phyloP scores from a whole-genome alignment of 257 asterid genomes.

The Solanum lignicaule region DNA sequence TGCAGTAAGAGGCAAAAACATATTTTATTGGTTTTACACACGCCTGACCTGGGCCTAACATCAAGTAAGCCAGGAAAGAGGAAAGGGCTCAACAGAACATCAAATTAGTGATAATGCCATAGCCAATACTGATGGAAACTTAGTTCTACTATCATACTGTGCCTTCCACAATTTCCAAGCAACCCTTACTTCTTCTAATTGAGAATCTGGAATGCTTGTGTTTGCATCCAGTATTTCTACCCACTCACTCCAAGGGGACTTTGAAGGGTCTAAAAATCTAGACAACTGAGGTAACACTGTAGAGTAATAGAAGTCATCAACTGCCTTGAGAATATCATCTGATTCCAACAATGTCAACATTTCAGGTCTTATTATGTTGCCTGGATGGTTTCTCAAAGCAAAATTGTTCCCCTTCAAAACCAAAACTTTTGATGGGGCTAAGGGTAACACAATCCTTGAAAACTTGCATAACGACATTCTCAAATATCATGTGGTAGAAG shows the following conservation, averaged over 20 bases:
- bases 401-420: constrained; percentile 66
- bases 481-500: constrained; percentile 67
- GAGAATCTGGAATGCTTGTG: constrained; percentile 61
- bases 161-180: constrained; percentile 66
- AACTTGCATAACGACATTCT: constrained; percentile 58
- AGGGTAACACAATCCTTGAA: constrained; percentile 75
- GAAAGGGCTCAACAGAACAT: neutral
- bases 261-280: constrained; percentile 48
- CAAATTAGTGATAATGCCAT: neutral
- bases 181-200: constrained; percentile 52
- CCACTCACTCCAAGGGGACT: constrained; percentile 80
- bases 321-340: constrained; percentile 51
- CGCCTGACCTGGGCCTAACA: neutral
- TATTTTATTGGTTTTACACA: neutral
- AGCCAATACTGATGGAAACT: constrained; percentile 14
- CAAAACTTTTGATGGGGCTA: constrained; percentile 90
- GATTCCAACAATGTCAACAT: constrained; percentile 73
- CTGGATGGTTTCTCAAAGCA: constrained; percentile 59
- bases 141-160: constrained; percentile 16
- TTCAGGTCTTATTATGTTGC: constrained; percentile 66
- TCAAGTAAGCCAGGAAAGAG: neutral
- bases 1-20: neutral
- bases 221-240: constrained; percentile 51
- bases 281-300: constrained; percentile 64
- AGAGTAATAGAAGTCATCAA: constrained; percentile 49